phyloP scores from a whole-genome alignment of 108 stramenopile species.

The Nannochloropsis granulata region DNA sequence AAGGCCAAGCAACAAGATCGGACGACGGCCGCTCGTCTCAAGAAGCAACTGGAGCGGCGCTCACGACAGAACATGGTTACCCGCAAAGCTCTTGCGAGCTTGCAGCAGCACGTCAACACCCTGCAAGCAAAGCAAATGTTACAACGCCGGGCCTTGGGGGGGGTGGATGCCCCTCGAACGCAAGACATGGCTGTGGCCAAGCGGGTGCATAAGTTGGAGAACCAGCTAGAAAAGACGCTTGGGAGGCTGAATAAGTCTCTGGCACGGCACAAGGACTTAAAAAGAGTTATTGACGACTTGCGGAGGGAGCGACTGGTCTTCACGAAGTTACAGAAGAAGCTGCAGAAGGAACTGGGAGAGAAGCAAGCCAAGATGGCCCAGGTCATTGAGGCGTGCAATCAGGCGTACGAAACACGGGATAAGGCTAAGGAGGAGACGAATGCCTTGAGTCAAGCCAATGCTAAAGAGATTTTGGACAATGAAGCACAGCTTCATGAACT shows the following conservation, averaged over 20 bases:
- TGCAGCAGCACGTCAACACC: not conserved
- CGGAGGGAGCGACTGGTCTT: not conserved
- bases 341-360: not conserved
- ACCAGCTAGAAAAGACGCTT: not conserved
- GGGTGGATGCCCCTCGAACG: not conserved
- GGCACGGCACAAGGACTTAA: not conserved
- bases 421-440: not conserved
- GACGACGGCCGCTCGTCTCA: not conserved
- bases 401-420: not conserved
- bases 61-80: not conserved
- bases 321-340: not conserved
- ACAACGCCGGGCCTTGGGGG: not conserved
- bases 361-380: not conserved
- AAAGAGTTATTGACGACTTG: not conserved
- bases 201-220: not conserved
- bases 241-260: not conserved
- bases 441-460: not conserved
- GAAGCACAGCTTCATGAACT: not conserved
- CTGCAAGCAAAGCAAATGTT: not conserved
- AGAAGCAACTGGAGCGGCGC: not conserved
- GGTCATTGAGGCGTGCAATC: not conserved
- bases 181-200: not conserved
- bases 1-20: not conserved
- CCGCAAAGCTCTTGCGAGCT: not conserved
- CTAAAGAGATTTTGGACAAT: not conserved